Evolutionary conservation across 2,329 filamentous ascomycete species (phyloP).

Genomic region (Monosporascus sp.): DNA sequence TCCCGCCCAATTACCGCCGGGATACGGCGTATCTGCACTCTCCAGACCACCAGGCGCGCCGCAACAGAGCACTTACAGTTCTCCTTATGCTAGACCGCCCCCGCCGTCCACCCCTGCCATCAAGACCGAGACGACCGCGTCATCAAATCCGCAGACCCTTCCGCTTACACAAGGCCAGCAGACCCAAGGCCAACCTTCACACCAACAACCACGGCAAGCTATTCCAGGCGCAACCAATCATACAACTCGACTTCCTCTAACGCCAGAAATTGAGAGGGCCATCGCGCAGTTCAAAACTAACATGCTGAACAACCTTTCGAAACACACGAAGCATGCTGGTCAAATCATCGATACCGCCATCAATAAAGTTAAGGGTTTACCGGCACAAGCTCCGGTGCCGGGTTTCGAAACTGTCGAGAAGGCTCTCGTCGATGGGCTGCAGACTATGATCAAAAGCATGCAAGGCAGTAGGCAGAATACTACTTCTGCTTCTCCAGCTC

Average conservation of each 20-base stretch:
- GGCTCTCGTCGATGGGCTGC: slow-evolving; percentile 22
- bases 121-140: slow-evolving; percentile 16
- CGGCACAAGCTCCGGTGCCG: slow-evolving; percentile 18
- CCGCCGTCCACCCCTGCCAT: slow-evolving; percentile 16
- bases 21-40: slow-evolving; percentile 16
- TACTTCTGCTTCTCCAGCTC: slow-evolving; percentile 21
- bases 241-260: slow-evolving; percentile 10
- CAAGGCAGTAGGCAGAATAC: slow-evolving; percentile 17
- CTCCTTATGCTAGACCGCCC: slow-evolving; percentile 26
- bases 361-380: slow-evolving; percentile 22
- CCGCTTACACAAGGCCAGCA: slow-evolving; percentile 12
- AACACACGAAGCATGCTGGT: slow-evolving; percentile 22
- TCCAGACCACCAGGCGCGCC: slow-evolving; percentile 17
- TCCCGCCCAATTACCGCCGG: slow-evolving; percentile 23
- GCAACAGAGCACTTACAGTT: slow-evolving; percentile 28
- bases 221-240: slow-evolving; percentile 3
- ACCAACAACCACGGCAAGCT: slow-evolving; percentile 6
- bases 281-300: slow-evolving; percentile 25
- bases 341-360: slow-evolving; percentile 26
- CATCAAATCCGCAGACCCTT: slow-evolving; percentile 13
- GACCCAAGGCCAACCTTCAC: slow-evolving; percentile 6
- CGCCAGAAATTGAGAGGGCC: slow-evolving; percentile 24
- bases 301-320: slow-evolving; percentile 22
- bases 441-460: slow-evolving; percentile 25
- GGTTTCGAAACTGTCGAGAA: slow-evolving; percentile 23